Base-by-base conservation (phyloP, 768 basidiomycete genomes). In the Agrocybe praecox region DNA sequence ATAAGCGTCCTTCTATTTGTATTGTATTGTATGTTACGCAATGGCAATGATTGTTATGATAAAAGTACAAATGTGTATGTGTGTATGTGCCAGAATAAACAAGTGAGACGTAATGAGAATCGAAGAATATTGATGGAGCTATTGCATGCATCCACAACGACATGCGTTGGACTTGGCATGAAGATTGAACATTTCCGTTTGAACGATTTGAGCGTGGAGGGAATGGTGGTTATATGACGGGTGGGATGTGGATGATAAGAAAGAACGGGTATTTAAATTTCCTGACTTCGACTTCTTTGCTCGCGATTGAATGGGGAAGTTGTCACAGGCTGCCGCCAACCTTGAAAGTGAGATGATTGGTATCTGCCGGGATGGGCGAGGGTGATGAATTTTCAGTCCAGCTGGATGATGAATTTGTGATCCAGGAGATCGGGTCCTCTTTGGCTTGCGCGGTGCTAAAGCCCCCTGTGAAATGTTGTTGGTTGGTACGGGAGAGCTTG, bases 311-410 rank as follows among this genome's bases (percentile, higher is more conserved):
- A 48, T 60, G 55, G 61, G 57, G 46, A 61, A 40, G 43, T 67
- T 69, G 22, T 77, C 77, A 61, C 73, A 75, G 42, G 73, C 75
- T 26, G 70, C 71, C 32, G 77, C 78, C 50, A 79, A 64, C 60
- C 74, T 64, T 32, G 75, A 75, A 24, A 80, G 71, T 36, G 75
- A 75, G 14, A 79, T 67, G 58, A 79, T 80, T 34, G 77, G 76
- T 64, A 80, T 79, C 45, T 67, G 72, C 53, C 78, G 75, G 46
- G 68, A 75, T 55, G 79, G 79, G 44, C 77, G 78, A 44, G 79
- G 79, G 61, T 80, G 79, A 66, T 76, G 76, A 26, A 80, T 65
- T 52, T 73, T 71, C 52, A 77, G 67, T 23, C 71, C 69, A 40
- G 69, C 60, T 24, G 65, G 65, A 24, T 44, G 42, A 23, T 66